Conservation (phyloP, 352 stramenopile species). For the Globisporangium splendens region DNA sequence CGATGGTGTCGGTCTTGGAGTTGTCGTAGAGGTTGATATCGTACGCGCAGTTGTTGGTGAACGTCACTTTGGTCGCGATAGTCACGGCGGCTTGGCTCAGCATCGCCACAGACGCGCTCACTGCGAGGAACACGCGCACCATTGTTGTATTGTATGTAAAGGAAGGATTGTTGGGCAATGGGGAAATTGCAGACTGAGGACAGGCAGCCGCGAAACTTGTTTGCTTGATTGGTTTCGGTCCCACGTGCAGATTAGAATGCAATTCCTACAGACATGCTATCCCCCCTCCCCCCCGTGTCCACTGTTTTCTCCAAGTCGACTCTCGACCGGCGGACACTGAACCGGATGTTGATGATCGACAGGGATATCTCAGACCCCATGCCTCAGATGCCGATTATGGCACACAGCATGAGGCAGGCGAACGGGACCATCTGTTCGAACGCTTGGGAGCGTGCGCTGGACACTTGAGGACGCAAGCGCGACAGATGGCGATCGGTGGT, state of each 20-base stretch:
- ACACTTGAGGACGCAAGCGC: too few species aligned
- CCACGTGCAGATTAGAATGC: too few species aligned
- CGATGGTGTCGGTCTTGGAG: constrained; percentile 24
- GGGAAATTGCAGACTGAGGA: constrained; percentile 13
- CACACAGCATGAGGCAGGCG: neutral
- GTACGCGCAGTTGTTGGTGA: constrained; percentile 38
- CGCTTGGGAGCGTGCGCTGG: too few species aligned
- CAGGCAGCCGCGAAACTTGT: neutral
- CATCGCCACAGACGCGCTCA: constrained; percentile 7
- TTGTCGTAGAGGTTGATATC: constrained; percentile 37
- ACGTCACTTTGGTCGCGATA: constrained; percentile 31
- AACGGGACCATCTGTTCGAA: neutral
- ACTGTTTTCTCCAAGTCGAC: neutral
- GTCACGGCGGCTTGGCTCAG: constrained; percentile 27
- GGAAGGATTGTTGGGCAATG: constrained; percentile 4
- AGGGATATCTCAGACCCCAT: constrained; percentile 9
- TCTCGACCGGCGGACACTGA: constrained; percentile 1
- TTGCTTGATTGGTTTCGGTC: too few species aligned
- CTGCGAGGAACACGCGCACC: neutral
- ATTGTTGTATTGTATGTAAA: neutral
- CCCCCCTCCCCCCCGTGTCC: too few species aligned
- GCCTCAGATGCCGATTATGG: neutral
- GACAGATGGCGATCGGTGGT: too few species aligned
- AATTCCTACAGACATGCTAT: too few species aligned
- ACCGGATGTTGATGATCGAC: constrained; percentile 10